Evolutionary conservation across 1,284 basidiomycete genomes (phyloP).

Genomic region (Exobasidium cylindrosporum): DNA sequence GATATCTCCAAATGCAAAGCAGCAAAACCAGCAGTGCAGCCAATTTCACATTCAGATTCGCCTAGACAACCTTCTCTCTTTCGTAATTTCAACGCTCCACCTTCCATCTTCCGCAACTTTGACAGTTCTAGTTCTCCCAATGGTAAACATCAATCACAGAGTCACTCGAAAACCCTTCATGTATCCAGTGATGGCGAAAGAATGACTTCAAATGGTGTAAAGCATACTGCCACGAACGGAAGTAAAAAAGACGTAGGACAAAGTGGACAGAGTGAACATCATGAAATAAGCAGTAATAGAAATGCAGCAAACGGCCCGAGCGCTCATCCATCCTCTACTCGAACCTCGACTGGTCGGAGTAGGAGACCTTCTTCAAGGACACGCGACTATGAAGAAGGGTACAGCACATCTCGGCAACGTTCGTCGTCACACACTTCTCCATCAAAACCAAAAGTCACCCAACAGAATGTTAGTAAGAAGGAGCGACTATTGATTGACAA

Average conservation of each 20-base stretch:
- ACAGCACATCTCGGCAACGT: not conserved
- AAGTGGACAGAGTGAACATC: not conserved
- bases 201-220: not conserved
- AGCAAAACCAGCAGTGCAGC: not conserved
- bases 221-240: not conserved
- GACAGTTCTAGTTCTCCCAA: conserved; percentile 1
- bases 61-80: not conserved
- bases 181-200: no score
- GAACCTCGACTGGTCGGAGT: conserved; percentile 8
- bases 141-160: no score
- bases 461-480: conserved; percentile 3
- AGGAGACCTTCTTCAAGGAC: conserved; percentile 2
- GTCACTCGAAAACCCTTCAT: no score
- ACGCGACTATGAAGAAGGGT: not conserved
- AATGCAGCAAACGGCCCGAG: not conserved
- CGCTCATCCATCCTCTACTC: not conserved
- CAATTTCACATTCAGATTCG: not conserved
- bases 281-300: not conserved
- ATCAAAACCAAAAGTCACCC: conserved; percentile 23
- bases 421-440: conserved; percentile 14
- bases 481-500: conserved; percentile 19
- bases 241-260: no score
- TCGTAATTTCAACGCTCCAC: conserved; percentile 3
- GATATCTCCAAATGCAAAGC: conserved; percentile 6
- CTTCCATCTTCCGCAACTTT: not conserved